Conservation (phyloP, 768 basidiomycete species). For the Termitomyces sp. region DNA sequence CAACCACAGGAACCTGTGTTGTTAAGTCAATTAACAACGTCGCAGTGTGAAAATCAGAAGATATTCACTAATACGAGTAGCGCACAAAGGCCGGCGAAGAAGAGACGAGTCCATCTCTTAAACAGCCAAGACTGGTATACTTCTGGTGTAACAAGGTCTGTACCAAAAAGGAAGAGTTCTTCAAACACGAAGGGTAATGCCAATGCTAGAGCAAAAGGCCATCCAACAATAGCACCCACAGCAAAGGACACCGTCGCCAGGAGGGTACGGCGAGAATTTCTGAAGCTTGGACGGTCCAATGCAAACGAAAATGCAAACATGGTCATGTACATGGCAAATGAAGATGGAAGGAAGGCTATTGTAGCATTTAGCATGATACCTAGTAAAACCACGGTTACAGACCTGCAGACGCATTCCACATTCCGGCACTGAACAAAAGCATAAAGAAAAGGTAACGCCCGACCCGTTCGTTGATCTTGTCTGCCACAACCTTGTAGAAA, state of each 20-base stretch:
- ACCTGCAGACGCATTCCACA: conserved; percentile 93
- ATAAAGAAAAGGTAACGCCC: conserved; percentile 94
- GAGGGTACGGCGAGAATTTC: conserved; percentile 51
- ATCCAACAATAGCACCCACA: conserved; percentile 83
- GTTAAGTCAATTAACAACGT: not conserved
- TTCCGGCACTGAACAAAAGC: conserved; percentile 80
- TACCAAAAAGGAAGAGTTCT: conserved; percentile 75
- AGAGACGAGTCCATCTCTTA: conserved; percentile 54
- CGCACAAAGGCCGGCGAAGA: conserved; percentile 49
- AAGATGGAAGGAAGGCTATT: conserved; percentile 88
- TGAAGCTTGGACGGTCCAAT: conserved; percentile 49
- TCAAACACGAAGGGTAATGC: conserved; percentile 88
- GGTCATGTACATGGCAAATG: conserved; percentile 90
- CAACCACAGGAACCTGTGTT: conserved; percentile 75
- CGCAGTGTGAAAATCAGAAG: not conserved
- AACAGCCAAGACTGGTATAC: conserved; percentile 47
- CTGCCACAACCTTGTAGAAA: conserved; percentile 77
- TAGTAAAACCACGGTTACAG: conserved; percentile 15
- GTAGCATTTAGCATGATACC: not conserved
- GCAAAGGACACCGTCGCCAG: conserved; percentile 70
- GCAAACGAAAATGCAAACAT: conserved; percentile 74
- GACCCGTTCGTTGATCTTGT: conserved; percentile 81
- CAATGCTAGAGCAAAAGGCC: conserved; percentile 92
- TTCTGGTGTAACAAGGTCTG: conserved; percentile 52
- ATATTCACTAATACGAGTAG: conserved; percentile 56